Evolutionary conservation across 129 eudicot species (phyloP), one percentile per base, ranked within the genome.

Genomic region (Logfia minima): DNA sequence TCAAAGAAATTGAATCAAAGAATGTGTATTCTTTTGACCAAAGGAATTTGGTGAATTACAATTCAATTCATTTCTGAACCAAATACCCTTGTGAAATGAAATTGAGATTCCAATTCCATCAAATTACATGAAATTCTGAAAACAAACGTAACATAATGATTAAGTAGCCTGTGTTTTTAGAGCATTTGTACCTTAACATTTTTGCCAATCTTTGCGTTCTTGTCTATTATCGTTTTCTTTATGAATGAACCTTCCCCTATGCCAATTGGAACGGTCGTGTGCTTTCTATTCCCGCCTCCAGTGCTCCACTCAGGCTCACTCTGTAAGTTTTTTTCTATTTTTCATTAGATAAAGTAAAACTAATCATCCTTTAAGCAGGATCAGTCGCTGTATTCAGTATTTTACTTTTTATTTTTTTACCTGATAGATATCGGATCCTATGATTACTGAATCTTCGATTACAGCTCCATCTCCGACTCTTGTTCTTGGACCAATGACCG

Each of bases 341-440:
- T 56, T 67, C 19, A 56, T 37, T 68, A 9, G 28, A 52, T 71
- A 28, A 56, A 72, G 52, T 72, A 32, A 11, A 56, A 28, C 13
- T 73, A 52, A 22, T 58, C 51, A 19, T 58, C 21, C 4, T 60
- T 10, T 60, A 60, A 8, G 14, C 22, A 17, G 61, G 61, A 55
- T 55, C 23, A 0, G 23, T 52, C n/a, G 4, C 6, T 56, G 7
- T 56, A 35, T 35, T 6, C 41, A 35, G 1, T 35, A 35, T 7
- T 35, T 6, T 35, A 5, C 2, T 35, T 35, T 35, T 35, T 72
- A 2, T 31, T 19, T 18, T 26, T 29, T 39, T 94, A 89, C 96
- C 80, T 89, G 90, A 74, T 91, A 89, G 35, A 86, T 86, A 72
- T 94, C 98, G 31, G 97, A 94, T 68, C 98, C 98, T 93, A 94